phyloP scores from a whole-genome alignment of 768 basidiomycete genomes.

The Boletus subparvulus region DNA sequence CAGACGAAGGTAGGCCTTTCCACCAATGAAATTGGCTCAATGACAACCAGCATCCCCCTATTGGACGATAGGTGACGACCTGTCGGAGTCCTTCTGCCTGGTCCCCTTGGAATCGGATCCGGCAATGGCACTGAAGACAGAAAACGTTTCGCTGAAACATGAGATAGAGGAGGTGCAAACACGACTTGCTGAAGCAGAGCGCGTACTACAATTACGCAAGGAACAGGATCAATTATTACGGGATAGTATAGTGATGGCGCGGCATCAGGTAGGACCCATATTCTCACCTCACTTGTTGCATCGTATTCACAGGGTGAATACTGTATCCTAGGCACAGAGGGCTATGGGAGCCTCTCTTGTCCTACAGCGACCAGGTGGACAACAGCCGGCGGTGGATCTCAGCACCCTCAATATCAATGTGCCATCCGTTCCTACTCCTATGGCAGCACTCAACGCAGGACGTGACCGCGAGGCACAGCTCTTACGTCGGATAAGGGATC shows the following conservation, averaged over 20 bases:
- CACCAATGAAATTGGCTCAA: neutral
- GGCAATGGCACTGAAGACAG: conserved; percentile 54
- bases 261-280: conserved; percentile 54
- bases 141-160: conserved; percentile 62
- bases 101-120: conserved; percentile 63
- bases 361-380: conserved; percentile 43
- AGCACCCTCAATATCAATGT: conserved; percentile 57
- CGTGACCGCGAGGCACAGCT: conserved; percentile 57
- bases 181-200: conserved; percentile 60
- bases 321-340: conserved; percentile 62
- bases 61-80: conserved; percentile 50
- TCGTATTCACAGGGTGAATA: conserved; percentile 3
- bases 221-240: conserved; percentile 79
- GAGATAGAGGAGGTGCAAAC: conserved; percentile 59
- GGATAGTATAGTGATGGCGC: conserved; percentile 75
- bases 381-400: conserved; percentile 48
- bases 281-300: neutral
- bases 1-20: conserved; percentile 56
- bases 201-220: conserved; percentile 62
- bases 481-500: conserved; percentile 59
- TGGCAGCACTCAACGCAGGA: conserved; percentile 50
- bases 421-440: conserved; percentile 44
- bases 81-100: conserved; percentile 79
- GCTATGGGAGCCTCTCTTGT: conserved; percentile 71
- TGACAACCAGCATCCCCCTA: conserved; percentile 2